These are phyloP conservation scores for Scytalidium sp. DNA, from an alignment of 2,329 filamentous ascomycete species.

Conservation along the genomic window DNA sequence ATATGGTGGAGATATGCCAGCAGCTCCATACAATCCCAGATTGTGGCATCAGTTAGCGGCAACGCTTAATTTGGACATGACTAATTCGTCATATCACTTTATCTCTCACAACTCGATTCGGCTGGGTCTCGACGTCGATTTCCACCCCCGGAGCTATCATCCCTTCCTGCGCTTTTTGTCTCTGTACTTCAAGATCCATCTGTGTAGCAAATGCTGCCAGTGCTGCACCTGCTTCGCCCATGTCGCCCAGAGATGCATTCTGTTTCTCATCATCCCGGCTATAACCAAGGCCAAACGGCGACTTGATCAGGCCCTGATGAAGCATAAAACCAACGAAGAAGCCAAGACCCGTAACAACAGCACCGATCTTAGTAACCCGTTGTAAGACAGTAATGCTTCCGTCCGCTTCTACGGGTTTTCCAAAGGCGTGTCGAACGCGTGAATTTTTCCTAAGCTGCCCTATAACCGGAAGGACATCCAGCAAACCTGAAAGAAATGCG, in stretches of 20 bases:
- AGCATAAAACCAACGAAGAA: slow-evolving; percentile 28
- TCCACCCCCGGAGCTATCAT: slow-evolving; percentile 14
- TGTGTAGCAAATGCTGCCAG: slow-evolving; percentile 19
- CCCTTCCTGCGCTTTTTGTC: slow-evolving; percentile 9
- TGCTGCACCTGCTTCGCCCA: slow-evolving; percentile 25
- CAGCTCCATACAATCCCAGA: too few relatives aligned
- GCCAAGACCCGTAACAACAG: slow-evolving; percentile 24
- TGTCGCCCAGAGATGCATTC: slow-evolving; percentile 9
- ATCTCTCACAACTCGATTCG: background rate
- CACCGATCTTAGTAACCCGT: slow-evolving; percentile 17
- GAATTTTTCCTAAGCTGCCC: slow-evolving; percentile 23
- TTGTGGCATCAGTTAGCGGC: too few relatives aligned
- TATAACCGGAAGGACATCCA: slow-evolving; percentile 25
- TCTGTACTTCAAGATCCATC: slow-evolving; percentile 14
- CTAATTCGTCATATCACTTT: background rate
- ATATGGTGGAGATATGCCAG: too few relatives aligned
- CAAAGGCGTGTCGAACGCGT: slow-evolving; percentile 19
- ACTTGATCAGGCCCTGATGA: slow-evolving; percentile 27
- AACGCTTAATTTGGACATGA: too few relatives aligned
- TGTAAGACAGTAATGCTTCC: slow-evolving; percentile 15
- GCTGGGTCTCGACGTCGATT: slow-evolving; percentile 17
- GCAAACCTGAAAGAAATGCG: slow-evolving; percentile 21
- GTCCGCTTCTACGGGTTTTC: slow-evolving; percentile 19
- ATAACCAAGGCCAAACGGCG: slow-evolving; percentile 5
- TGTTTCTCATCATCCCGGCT: slow-evolving; percentile 11